A percentile compares a stretch with the other conserved stretches of the same genome.
Evolutionary conservation across 169 alveolate species (phyloP).

Genomic region (Plasmodium berghei): DNA sequence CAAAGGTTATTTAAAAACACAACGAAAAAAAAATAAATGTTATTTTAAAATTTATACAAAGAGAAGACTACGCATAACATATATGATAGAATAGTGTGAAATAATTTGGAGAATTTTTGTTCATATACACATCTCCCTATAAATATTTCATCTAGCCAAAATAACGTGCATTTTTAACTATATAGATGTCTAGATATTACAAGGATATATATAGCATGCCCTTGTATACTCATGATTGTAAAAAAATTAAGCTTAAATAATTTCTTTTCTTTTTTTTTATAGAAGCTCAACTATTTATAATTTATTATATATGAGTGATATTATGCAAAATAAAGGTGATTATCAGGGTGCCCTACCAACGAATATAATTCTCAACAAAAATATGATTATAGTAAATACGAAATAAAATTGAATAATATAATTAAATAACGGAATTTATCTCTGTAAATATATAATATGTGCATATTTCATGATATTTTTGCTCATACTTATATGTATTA

Average conservation of each 20-base stretch:
- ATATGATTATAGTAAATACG: slow-evolving; percentile 41
- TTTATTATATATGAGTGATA: slow-evolving; percentile 61
- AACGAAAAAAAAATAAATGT: background rate
- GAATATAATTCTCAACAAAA: slow-evolving; percentile 46
- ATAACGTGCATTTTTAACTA: no score
- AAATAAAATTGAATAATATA: background rate
- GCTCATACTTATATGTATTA: background rate
- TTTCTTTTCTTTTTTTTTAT: background rate
- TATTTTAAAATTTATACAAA: background rate
- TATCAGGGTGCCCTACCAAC: slow-evolving; percentile 28
- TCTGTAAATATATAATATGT: background rate
- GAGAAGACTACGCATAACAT: no score
- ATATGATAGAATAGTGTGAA: no score
- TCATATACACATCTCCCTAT: no score
- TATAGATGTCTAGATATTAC: no score
- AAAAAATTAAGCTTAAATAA: no score
- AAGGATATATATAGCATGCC: no score
- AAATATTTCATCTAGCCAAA: no score
- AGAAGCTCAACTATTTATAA: slow-evolving; percentile 53
- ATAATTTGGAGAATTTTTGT: no score
- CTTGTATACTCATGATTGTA: no score
- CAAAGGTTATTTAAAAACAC: slow-evolving; percentile 34
- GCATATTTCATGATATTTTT: background rate
- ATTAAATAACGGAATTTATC: background rate
- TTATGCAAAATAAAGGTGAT: slow-evolving; percentile 67